Evolutionary conservation across 192 early-diverging fungal species (phyloP), one percentile per base, ranked within the genome.

Genomic region (Linnemannia zychae): DNA sequence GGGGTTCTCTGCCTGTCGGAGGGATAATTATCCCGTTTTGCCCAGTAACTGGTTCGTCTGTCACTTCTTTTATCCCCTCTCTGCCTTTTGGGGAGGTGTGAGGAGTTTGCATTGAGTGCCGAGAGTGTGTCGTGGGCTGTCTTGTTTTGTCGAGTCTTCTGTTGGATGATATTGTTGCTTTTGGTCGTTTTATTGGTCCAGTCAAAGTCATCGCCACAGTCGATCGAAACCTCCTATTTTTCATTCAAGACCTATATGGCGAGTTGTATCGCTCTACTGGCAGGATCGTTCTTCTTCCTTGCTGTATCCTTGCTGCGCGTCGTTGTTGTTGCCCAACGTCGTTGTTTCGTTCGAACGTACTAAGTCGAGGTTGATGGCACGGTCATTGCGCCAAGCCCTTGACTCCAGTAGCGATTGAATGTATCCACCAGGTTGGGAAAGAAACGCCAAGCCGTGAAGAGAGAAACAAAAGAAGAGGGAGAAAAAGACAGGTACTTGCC

Each of bases 401-500:
- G 33, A n/a, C 37, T 40, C 37, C 67, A n/a, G 7, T 38, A 17
- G 12, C 20, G 48, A 20, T 7, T 12, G 44, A 44, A 17, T 24
- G 22, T 28, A 68, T 40, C 69, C 46, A 38, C 0, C 44, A 48
- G 72, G 4, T 37, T 50, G 48, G 22, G 46, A 72, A 49, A 47
- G 6, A 38, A 67, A 68, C 1, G 36, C 16, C n/a, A 67, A 34
- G 22, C 6, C 60, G 5, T 31, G 40, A 68, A 17, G 1, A 18
- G 0, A 16, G 40, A 48, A 53, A 16, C 20, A 48, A 50, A n/a
- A n/a, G n/a, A n/a, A n/a, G n/a, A n/a, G n/a, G 31, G 65, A 37
- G 33, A 46, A n/a, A 67, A 18, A 15, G n/a, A 49, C 40, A 47
- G 11, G 46, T 68, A 82, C 81, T 79, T 89, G 86, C 90, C 90